Evolutionary conservation across 164 flowering plant genomes (phyloP), one percentile per base, ranked within the genome.

Genomic region (Piper betle): DNA sequence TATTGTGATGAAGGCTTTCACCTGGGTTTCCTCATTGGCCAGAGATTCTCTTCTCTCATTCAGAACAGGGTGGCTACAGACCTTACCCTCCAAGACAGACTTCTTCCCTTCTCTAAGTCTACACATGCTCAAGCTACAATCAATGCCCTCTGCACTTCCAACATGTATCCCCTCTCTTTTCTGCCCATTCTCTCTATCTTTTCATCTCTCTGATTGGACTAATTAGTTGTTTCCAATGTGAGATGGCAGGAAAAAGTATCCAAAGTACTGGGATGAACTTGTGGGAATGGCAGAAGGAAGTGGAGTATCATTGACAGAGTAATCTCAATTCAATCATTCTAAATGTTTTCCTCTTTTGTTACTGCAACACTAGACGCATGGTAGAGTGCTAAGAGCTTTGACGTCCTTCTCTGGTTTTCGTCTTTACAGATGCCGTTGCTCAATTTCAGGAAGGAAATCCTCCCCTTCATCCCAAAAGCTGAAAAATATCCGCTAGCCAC

Each of bases 371-470:
- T 19, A 6, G 58, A 38, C 12, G 4, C 16, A 25, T 55, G 39
- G 20, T 38, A 25, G 7, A 4, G 19, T 55, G 6, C 38, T 17
- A 55, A 55, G 37, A 1, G 12, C 57, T 55, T 15, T 25, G 19
- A 16, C 56, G 10, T 55, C 58, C 8, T 55, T 15, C 18, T 55
- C 33, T 39, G 2, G 3, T 55, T 55, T 33, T 19, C 33, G 15
- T 55, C 2, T 58, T 58, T 19, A 39, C 82, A 89, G 96, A 72
- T 85, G 66, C 71, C 80, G 65, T 69, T 84, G 54, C 67, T 87
- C 56, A 90, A 87, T 75, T 90, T 87, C 69, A 79, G 94, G 78
- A 90, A 90, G 71, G 97, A 90, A 72, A 82, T 84, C 55, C 81
- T 87, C 41, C 88, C 94, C 11, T 87, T 87, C 57, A 19, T 90